phyloP scores from a whole-genome alignment of 371 early-diverging fungal genomes.

The Mucor racemosus region DNA sequence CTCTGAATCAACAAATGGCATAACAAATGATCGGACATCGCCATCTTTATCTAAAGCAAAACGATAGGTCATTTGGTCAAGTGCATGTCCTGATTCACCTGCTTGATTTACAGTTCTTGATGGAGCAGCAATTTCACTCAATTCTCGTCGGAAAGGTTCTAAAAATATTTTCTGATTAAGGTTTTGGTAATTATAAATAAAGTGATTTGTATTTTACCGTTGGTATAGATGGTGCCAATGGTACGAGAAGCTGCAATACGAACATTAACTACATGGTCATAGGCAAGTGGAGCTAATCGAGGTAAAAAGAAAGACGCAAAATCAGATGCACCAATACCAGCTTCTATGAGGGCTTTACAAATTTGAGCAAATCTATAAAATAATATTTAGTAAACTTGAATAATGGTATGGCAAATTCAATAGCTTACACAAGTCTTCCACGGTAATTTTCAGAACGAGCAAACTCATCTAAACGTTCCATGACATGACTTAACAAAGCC shows the following conservation, averaged over 20 bases:
- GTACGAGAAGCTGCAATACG: slow-evolving; percentile 43
- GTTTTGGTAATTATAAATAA: too few relatives aligned
- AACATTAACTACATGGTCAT: slow-evolving; percentile 46
- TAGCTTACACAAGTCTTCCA: slow-evolving; percentile 44
- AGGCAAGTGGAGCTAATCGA: slow-evolving; percentile 35
- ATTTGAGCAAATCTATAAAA: slow-evolving; percentile 40
- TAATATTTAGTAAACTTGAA: neutral
- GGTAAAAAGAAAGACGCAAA: slow-evolving; percentile 44
- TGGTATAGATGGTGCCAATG: slow-evolving; percentile 32
- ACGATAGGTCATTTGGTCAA: slow-evolving; percentile 31
- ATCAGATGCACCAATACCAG: slow-evolving; percentile 35
- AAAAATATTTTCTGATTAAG: too few relatives aligned
- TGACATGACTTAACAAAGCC: slow-evolving; percentile 50
- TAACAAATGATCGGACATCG: slow-evolving; percentile 39
- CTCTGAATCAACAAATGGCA: slow-evolving; percentile 25
- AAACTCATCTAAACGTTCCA: slow-evolving; percentile 55
- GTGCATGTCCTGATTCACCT: slow-evolving; percentile 25
- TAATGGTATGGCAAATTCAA: neutral
- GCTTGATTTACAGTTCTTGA: slow-evolving; percentile 21
- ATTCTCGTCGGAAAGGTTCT: slow-evolving; percentile 30
- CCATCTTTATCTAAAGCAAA: slow-evolving; percentile 35
- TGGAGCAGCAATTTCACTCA: slow-evolving; percentile 28
- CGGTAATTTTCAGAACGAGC: slow-evolving; percentile 49
- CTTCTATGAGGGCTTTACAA: slow-evolving; percentile 37
- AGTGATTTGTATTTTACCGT: slow-evolving; percentile 21